Percentiles rank a stretch among this genome's conserved stretches.
These are phyloP conservation scores for Oryza meyeriana DNA, from an alignment of 176 grass and related monocot genomes.

Conservation along the genomic window DNA sequence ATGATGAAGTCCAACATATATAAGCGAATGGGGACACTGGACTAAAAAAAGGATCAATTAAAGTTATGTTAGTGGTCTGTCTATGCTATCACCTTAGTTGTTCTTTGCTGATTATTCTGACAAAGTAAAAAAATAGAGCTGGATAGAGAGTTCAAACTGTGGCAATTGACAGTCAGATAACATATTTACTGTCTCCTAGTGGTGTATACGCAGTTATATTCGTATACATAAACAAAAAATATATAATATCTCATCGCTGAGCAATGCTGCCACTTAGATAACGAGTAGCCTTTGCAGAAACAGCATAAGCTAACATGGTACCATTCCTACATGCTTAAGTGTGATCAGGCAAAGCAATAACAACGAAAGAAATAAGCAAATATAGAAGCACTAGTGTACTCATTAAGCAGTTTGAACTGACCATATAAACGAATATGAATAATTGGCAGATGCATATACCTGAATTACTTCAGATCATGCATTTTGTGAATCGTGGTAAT, in stretches of 20 bases:
- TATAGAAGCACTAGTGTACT: background rate
- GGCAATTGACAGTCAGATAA: background rate
- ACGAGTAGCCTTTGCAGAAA: background rate
- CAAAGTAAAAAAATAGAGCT: background rate
- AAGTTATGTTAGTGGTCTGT: background rate
- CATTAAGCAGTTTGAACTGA: background rate
- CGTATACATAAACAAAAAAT: background rate
- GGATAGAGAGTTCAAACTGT: background rate
- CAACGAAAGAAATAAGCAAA: background rate
- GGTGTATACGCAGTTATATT: no score
- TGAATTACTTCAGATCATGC: background rate
- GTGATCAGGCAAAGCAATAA: background rate
- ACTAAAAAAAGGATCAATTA: background rate
- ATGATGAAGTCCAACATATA: conserved; percentile 1
- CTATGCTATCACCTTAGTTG: conserved; percentile 8
- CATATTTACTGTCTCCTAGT: background rate
- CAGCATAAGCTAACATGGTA: background rate
- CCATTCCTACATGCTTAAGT: background rate
- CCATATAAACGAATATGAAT: background rate
- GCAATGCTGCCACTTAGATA: background rate
- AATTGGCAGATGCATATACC: background rate
- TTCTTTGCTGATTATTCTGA: background rate
- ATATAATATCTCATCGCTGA: background rate
- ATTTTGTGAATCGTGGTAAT: background rate
- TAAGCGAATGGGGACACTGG: conserved; percentile 16